Evolutionary conservation across 2,329 filamentous ascomycete genomes (phyloP), one percentile per base, ranked within the genome.

Genomic region (Massarina eburnea): DNA sequence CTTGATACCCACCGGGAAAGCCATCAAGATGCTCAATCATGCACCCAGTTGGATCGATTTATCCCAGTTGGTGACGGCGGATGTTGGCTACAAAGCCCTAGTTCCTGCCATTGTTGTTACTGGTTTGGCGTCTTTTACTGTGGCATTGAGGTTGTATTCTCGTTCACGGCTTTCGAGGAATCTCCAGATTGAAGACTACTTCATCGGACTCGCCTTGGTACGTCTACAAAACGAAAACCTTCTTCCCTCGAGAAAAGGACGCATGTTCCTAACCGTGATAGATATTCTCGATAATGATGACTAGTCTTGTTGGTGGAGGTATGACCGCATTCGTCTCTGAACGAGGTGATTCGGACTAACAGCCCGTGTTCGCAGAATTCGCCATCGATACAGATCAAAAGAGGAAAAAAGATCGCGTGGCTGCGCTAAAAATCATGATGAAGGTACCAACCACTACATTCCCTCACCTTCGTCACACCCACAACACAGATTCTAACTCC

Each of bases 141-240:
- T 68, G 5, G 10, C 40, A 1, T 39, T 66, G 19, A 51, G 67
- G 38, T 66, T 57, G 60, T 65, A 62, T 37, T 66, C 62, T 22
- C 54, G 61, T 27, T 21, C 53, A 1, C 39, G 37, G 24, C 46
- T 63, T 4, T 49, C 51, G 4, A 27, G 50, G 7, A 46, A 39
- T 3, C 40, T 57, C 12, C 49, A 50, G 9, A 14, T 39, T 1
- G 67, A 70, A 32, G 68, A 71, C 48, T 53, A 57, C 21, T 15
- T 66, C 2, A 48, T 70, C 8, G 58, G 54, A 3, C 35, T 48
- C 18, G 56, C 66, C 3, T 22, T 66, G 46, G 65, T 66, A 47
- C n/a, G n/a, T n/a, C n/a, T n/a, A n/a, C n/a, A n/a, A n/a, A n/a
- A n/a, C n/a, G n/a, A n/a, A n/a, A 30, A 14, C n/a, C 5, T 9